Base-by-base conservation (phyloP, 2,329 filamentous ascomycete species). In the Periconia digitata region DNA sequence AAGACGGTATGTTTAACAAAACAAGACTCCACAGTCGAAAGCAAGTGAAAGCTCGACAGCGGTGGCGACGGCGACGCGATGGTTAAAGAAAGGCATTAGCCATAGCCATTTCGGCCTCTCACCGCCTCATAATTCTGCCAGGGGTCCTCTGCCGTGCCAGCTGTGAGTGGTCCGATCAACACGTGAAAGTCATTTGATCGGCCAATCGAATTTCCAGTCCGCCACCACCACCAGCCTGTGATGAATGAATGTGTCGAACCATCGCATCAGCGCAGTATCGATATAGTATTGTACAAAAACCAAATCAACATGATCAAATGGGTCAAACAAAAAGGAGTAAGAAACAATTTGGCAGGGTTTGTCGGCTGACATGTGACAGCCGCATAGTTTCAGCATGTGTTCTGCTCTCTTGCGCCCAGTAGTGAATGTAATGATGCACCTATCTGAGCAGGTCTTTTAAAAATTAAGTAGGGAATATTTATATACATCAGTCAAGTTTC, bases 161-260 rank as follows among this genome's bases (percentile, higher is more conserved):
- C 20, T 5, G 4, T 16, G 21, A 24, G 37, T 58, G 39, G 50
- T 49, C 41, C 54, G 51, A 60, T 46, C 44, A 40, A 55, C 64
- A 63, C 64, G 65, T 64, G 63, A 67, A 63, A 18, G 52, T 69
- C 63, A 60, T 59, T 51, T 58, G 55, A 67, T 49, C 43, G 36
- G 23, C 12, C 35, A 27, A 46, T 61, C 58, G 60, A 49, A 57
- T 56, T 52, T 59, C 45, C 20, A 29, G 17, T 53, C 49, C 47
- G 40, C 41, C 36, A n/a, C 23, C 27, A 29, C 13, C n/a, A n/a
- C n/a, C n/a, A n/a, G n/a, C n/a, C n/a, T n/a, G n/a, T n/a, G n/a
- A n/a, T n/a, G n/a, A n/a, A n/a, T n/a, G n/a, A n/a, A 32, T 32
- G 27, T n/a, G 27, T 32, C 27, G 10, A 32, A 32, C 27, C 27